phyloP scores from a whole-genome alignment of 306 rosid species.

The Acacia melanoxylon region DNA sequence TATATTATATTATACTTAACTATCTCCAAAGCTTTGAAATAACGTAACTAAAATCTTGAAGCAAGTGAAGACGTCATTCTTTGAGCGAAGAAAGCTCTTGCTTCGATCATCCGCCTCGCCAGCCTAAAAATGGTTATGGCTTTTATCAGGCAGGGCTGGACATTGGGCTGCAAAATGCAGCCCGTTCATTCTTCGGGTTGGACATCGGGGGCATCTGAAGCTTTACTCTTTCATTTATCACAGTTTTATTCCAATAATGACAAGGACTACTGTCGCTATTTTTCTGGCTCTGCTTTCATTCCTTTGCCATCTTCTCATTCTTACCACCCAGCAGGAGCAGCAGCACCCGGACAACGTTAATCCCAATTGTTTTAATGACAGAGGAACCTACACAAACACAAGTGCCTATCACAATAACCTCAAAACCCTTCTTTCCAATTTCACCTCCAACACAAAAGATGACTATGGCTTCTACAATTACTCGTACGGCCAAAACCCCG shows the following conservation, averaged over 20 bases:
- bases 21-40: no score
- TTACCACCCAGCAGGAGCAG: neutral
- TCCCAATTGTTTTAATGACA: neutral
- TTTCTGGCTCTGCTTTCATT: neutral
- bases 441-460: neutral
- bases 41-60: no score
- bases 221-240: neutral
- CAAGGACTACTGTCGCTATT: neutral
- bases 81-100: no score
- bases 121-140: no score
- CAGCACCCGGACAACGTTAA: no score
- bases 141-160: no score
- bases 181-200: no score
- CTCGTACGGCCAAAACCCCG: neutral
- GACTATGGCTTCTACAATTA: slow-evolving; percentile 6
- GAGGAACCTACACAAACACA: neutral
- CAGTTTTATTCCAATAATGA: neutral
- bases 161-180: no score
- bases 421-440: neutral
- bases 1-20: no score
- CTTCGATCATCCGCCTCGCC: no score
- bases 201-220: neutral
- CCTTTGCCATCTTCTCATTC: neutral
- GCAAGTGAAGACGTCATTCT: no score
- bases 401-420: neutral